Conservation (phyloP, 495 filamentous ascomycete genomes). For the Articulospora tetracladia region DNA sequence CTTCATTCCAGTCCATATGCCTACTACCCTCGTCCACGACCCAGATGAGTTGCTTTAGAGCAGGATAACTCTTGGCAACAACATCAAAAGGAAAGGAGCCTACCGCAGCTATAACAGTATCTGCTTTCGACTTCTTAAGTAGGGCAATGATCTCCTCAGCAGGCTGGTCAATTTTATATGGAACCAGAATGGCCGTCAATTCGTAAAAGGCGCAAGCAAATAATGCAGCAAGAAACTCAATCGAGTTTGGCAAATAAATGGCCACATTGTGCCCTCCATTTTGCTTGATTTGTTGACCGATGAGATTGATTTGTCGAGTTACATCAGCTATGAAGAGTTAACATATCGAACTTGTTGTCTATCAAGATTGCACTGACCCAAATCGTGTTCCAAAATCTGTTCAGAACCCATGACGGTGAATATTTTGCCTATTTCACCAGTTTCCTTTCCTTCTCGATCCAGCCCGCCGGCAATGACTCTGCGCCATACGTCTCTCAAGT, state of each 20-base stretch:
- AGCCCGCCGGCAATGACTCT: constrained; percentile 61
- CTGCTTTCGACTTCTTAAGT: constrained; percentile 65
- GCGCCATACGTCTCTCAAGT: constrained; percentile 91
- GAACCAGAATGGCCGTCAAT: constrained; percentile 75
- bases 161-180: constrained; percentile 71
- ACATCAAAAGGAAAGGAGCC: constrained; percentile 81
- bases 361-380: constrained; percentile 36
- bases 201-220: constrained; percentile 75
- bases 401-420: constrained; percentile 76
- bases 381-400: constrained; percentile 63
- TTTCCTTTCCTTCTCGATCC: constrained; percentile 52
- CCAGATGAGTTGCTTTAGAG: constrained; percentile 80
- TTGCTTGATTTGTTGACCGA: constrained; percentile 68
- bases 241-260: constrained; percentile 88
- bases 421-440: constrained; percentile 69
- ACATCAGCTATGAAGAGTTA: constrained; percentile 48
- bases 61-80: constrained; percentile 60
- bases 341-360: neutral
- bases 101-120: constrained; percentile 78
- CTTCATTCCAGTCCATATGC: constrained; percentile 87
- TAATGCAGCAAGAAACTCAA: constrained; percentile 71
- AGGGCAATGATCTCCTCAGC: constrained; percentile 62
- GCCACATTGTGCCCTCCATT: constrained; percentile 75
- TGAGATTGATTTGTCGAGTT: constrained; percentile 80
- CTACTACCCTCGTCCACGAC: constrained; percentile 87